Evolutionary conservation across 2,329 filamentous ascomycete genomes (phyloP), one percentile per base, ranked within the genome.

Genomic region (Calonectria crousiana): DNA sequence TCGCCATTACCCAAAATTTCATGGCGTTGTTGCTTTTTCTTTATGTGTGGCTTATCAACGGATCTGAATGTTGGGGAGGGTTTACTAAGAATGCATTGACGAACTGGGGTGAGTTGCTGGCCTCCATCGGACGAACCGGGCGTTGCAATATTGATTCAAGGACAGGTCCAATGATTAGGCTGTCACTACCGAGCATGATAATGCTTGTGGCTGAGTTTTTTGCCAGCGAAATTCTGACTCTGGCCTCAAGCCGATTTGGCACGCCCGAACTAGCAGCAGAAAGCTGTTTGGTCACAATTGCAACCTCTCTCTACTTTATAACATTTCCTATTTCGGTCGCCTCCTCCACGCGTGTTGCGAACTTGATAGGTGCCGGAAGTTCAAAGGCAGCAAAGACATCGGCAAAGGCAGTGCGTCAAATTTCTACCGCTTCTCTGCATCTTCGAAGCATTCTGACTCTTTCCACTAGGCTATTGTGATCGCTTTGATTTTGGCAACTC

Each of bases 141-240:
- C 6, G 10, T 47, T 30, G 3, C 32, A 47, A 20, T 13, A 32
- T 32, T 64, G 18, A 64, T 16, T n/a, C 6, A 14, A 4, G 18
- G 20, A 30, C 9, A 64, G 60, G 60, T 23, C 60, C 60, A 8
- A 97, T 98, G 96, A 91, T 98, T 79, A 91, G 92, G 60, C 92
- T 98, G 36, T 95, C 96, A 0, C 87, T 98, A 13, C 96, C 96
- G 0, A 96, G 96, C 2, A 92, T 98, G 83, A 87, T 98, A 76
- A 98, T 98, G 96, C 93, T 98, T 1, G 93, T 97, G 83, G 95
- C 96, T 8, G 96, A 98, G 83, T 97, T 94, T 86, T 90, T 98
- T 11, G 95, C 96, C 10, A 98, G 98, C 83, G 96, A 98, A 84
- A 92, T 98, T 62, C 88, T 98, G 74, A 98, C 95, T 0, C 88